Conservation (phyloP, 2,329 filamentous ascomycete genomes). For the Cytospora mali region DNA sequence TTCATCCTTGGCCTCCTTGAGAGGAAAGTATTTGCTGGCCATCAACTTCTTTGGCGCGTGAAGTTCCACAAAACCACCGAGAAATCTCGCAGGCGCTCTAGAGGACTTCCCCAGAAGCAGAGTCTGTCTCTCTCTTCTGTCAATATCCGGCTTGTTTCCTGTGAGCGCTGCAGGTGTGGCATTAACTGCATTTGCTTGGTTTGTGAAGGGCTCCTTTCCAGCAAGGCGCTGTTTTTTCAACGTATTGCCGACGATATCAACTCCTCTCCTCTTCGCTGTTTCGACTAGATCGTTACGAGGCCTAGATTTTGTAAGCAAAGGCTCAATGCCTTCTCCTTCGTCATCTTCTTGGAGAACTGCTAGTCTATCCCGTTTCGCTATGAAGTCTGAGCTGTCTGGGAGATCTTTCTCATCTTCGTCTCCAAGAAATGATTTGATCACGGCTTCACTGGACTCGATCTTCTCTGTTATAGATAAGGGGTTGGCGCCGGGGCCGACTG, state of each 20-base stretch:
- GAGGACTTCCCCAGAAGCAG: conserved; percentile 17
- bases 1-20: neutral
- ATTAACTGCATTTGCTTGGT: neutral
- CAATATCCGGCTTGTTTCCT: neutral
- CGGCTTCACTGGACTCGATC: conserved; percentile 28
- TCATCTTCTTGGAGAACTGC: conserved; percentile 28
- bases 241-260: neutral
- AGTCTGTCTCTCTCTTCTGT: neutral
- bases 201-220: neutral
- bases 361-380: conserved; percentile 30
- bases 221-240: conserved; percentile 12
- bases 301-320: neutral
- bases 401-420: conserved; percentile 17
- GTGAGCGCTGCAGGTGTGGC: neutral
- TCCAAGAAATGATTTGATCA: conserved; percentile 29
- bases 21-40: conserved; percentile 30
- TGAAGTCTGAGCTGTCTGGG: conserved; percentile 31
- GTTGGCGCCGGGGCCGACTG: conserved; percentile 19
- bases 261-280: conserved; percentile 8
- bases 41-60: conserved; percentile 31
- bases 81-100: conserved; percentile 23
- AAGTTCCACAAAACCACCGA: conserved; percentile 35
- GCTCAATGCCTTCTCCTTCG: conserved; percentile 31
- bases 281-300: neutral
- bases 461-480: conserved; percentile 20